Evolutionary conservation across 345 rosid species (phyloP).

Genomic region (Camelina laxa): DNA sequence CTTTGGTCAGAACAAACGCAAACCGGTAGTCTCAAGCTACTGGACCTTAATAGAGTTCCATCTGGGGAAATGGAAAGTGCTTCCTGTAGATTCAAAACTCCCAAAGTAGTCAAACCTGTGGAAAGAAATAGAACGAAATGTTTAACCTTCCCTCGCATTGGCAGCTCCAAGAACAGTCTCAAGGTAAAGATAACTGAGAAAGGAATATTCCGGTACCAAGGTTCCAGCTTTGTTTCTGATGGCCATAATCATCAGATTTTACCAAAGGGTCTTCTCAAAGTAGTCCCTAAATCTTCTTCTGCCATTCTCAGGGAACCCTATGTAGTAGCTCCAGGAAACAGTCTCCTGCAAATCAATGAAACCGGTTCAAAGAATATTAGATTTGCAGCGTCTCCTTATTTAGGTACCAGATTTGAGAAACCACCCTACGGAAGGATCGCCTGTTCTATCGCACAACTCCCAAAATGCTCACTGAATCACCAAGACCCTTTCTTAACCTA

Average conservation of each 20-base stretch:
- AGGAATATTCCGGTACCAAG: slow-evolving; percentile 40
- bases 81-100: slow-evolving; percentile 32
- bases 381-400: slow-evolving; percentile 38
- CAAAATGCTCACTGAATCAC: slow-evolving; percentile 47
- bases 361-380: slow-evolving; percentile 27
- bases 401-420: slow-evolving; percentile 42
- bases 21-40: slow-evolving; percentile 45
- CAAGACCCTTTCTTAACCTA: slow-evolving; percentile 42
- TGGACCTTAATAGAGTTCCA: slow-evolving; percentile 66
- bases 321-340: slow-evolving; percentile 31
- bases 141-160: slow-evolving; percentile 35
- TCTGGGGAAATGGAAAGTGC: slow-evolving; percentile 34
- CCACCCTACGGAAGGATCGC: slow-evolving; percentile 40
- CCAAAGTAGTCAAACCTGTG: slow-evolving; percentile 38
- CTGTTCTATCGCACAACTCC: slow-evolving; percentile 41
- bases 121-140: slow-evolving; percentile 39
- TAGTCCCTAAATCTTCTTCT: slow-evolving; percentile 53
- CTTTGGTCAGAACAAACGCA: slow-evolving; percentile 56
- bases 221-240: slow-evolving; percentile 38
- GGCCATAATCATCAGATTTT: slow-evolving; percentile 45
- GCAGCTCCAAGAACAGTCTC: slow-evolving; percentile 48
- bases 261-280: slow-evolving; percentile 67
- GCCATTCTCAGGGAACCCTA: slow-evolving; percentile 39
- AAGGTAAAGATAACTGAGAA: slow-evolving; percentile 49
- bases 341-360: slow-evolving; percentile 22